phyloP scores from a whole-genome alignment of 768 basidiomycete genomes.

The Calocybe indica region DNA sequence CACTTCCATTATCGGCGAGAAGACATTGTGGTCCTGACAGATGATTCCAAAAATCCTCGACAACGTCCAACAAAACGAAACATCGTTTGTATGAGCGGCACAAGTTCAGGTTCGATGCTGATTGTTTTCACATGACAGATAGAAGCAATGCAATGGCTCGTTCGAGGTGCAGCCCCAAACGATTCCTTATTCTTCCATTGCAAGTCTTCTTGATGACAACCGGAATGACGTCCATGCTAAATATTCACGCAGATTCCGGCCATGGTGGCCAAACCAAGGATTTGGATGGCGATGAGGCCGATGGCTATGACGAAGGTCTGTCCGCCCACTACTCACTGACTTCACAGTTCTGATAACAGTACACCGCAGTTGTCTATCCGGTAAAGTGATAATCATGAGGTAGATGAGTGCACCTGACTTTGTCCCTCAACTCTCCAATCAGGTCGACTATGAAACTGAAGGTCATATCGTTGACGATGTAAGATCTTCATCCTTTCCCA shows the following conservation, averaged over 20 bases:
- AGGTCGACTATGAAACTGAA: constrained; percentile 45
- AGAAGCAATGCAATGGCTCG: constrained; percentile 90
- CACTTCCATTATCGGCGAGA: constrained; percentile 63
- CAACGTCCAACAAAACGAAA: constrained; percentile 74
- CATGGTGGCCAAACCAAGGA: constrained; percentile 93
- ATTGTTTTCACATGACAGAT: constrained; percentile 30
- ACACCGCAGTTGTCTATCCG: constrained; percentile 73
- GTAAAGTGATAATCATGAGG: constrained; percentile 23
- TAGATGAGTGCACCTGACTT: neutral
- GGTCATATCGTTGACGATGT: constrained; percentile 92
- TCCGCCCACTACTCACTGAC: neutral
- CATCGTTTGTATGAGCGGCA: constrained; percentile 47
- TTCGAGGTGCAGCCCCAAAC: constrained; percentile 67
- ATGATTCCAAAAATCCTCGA: constrained; percentile 59
- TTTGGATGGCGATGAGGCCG: constrained; percentile 73
- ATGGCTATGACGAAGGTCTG: constrained; percentile 78
- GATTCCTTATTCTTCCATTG: constrained; percentile 93
- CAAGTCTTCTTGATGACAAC: constrained; percentile 22
- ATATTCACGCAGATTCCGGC: constrained; percentile 61
- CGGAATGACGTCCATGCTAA: neutral
- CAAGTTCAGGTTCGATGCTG: neutral
- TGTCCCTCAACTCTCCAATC: neutral
- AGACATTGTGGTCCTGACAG: constrained; percentile 84
- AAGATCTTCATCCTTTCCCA: constrained; percentile 18
- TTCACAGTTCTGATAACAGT: neutral